Evolutionary conservation across 2,329 filamentous ascomycete genomes (phyloP), one percentile per base, ranked within the genome.

Genomic region (Claviceps pazoutovae): DNA sequence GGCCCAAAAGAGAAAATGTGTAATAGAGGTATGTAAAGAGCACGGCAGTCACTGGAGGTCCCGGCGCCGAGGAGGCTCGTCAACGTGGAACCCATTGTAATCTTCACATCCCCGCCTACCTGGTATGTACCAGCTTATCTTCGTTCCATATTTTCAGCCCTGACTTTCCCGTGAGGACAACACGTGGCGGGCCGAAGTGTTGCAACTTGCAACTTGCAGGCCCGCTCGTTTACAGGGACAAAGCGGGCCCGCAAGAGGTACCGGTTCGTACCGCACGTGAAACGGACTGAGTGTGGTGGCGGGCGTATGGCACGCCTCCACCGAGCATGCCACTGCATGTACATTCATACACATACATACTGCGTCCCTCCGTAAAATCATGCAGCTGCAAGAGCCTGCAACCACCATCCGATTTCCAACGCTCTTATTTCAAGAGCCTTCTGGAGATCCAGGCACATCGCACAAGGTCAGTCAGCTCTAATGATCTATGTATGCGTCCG

Each of bases 101-200:
- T 30, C 26, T 30, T 30, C 26, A 30, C 26, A 30, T 30, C 8
- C 26, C 26, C 26, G 26, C 26, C 26, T 9, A 30, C 8, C 26
- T 30, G 26, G 26, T 30, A 30, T 8, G 26, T 30, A 34, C 9
- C 9, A 34, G 30, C 30, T 11, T 34, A 34, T 34, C 30, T 34
- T 34, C 30, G 30, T 34, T 34, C 30, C 9, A 34, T 11, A 4
- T 23, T 14, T 14, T 23, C 36, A 43, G 37, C 42, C 13, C 14
- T 26, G 26, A 44, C 17, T 36, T 43, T 39, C 30, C 21, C 30
- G 30, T 34, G 9, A 34, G 30, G 9, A 34, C 30, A 34, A 53
- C 51, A 53, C 51, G 51, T 53, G 51, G 51, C 51, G 49, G 30
- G 36, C 16, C 19, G 34, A 30, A 43, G 17, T 36, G 30, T 11